Percentiles rank a stretch among this genome's conserved stretches.
These are phyloP conservation scores for Trichoderma atroviride DNA, from an alignment of 2,329 filamentous ascomycete species.

Conservation along the genomic window DNA sequence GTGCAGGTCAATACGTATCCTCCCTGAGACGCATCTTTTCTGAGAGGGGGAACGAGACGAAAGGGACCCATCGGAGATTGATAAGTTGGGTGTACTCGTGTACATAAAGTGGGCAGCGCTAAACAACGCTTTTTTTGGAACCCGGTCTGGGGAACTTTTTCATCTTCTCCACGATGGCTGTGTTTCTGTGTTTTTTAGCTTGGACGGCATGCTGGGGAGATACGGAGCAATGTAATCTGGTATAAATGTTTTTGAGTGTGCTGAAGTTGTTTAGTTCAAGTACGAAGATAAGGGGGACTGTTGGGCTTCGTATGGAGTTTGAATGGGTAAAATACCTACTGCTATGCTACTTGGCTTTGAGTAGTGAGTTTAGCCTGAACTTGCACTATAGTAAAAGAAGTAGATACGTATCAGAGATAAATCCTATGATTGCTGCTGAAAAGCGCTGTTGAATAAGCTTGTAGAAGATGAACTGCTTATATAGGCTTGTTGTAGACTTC, in stretches of 20 bases:
- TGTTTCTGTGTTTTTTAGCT: neutral
- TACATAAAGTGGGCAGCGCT: neutral
- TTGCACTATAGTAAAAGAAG: too few relatives aligned
- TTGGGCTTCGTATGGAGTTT: neutral
- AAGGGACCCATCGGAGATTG: constrained; percentile 1
- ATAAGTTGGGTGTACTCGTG: neutral
- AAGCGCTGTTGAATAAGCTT: too few relatives aligned
- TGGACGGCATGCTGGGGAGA: neutral
- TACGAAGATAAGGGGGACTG: neutral
- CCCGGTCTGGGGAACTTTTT: constrained; percentile 24
- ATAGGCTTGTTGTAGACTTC: too few relatives aligned
- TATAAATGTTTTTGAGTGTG: neutral
- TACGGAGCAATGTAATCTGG: neutral
- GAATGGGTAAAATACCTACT: neutral
- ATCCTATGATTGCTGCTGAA: too few relatives aligned
- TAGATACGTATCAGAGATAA: too few relatives aligned
- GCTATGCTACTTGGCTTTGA: too few relatives aligned
- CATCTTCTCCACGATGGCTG: neutral
- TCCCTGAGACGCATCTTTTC: neutral
- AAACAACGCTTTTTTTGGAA: neutral
- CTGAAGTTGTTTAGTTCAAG: neutral
- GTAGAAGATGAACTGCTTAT: too few relatives aligned
- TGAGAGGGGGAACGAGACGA: neutral
- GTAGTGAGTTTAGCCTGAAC: too few relatives aligned
- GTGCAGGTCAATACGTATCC: too few relatives aligned